Evolutionary conservation across 2,329 filamentous ascomycete species (phyloP), one percentile per base, ranked within the genome.

Genomic region (Alternaria incomplexa): DNA sequence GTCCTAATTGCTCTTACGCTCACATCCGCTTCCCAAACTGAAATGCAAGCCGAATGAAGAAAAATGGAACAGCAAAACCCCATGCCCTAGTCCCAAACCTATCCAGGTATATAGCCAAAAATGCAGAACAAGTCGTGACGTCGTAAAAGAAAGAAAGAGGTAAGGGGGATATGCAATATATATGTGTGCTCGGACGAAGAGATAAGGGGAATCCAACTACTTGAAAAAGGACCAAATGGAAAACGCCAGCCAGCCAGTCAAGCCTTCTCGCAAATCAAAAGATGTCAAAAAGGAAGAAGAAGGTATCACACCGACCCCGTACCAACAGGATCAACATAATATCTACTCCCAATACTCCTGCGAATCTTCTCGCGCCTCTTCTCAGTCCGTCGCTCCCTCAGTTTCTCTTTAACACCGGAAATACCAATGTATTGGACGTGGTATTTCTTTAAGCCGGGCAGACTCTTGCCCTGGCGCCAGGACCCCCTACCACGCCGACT

Each of bases 331-430:
- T 79, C 77, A 15, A 77, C 68, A 57, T 77, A 81, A 71, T 82
- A 80, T 58, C 80, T 78, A 15, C 77, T 75, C 2, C 85, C 84
- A 70, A 90, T 89, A 58, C 83, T 86, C 58, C 83, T 81, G 65
- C 87, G 83, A 54, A 89, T 77, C 61, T 79, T 82, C 64, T 86
- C 81, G 63, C 87, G 80, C 62, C 85, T 79, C 66, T 82, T 84
- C 73, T 89, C 85, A 55, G 82, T 81, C 64, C 79, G 82, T 57
- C 80, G 77, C 72, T 83, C 82, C 40, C 79, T 75, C 8, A 88
- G 64, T 54, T 81, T 82, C 45, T 83, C 81, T 48, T 83, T 83
- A 47, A 89, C 75, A 15, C 83, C 83, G 26, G 81, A 81, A 6
- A 87, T 70, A 10, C 84, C 83, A 45, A 86, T 81, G 57, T 87